These are phyloP conservation scores for Saccharomycopsis phalli DNA, from an alignment of 1,139 yeast genomes.

Conservation along the genomic window DNA sequence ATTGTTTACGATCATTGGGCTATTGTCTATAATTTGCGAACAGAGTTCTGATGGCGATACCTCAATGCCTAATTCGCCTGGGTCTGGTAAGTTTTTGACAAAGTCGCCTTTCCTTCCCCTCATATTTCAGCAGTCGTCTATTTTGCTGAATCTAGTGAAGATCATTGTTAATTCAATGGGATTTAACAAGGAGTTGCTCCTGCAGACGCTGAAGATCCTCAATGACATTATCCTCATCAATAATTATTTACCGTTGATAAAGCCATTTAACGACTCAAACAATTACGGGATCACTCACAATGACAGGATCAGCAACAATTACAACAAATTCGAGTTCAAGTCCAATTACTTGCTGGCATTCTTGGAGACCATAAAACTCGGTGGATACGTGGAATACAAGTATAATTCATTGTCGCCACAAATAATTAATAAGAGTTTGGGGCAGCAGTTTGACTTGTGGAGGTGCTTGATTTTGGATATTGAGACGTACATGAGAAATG, in stretches of 20 bases:
- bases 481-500: slow-evolving; percentile 20
- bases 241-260: slow-evolving; percentile 23
- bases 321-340: slow-evolving; percentile 21
- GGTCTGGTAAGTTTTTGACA: slow-evolving; percentile 17
- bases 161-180: slow-evolving; percentile 25
- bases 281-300: slow-evolving; percentile 22
- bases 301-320: slow-evolving; percentile 14
- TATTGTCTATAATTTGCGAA: slow-evolving; percentile 11
- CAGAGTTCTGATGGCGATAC: slow-evolving; percentile 14
- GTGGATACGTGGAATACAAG: slow-evolving; percentile 21
- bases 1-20: slow-evolving; percentile 7
- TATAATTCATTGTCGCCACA: background rate
- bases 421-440: background rate
- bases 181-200: slow-evolving; percentile 22
- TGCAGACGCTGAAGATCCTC: slow-evolving; percentile 23
- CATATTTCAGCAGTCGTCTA: slow-evolving; percentile 24
- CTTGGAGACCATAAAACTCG: slow-evolving; percentile 13
- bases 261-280: slow-evolving; percentile 26
- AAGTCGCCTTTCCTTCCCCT: slow-evolving; percentile 25
- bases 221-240: slow-evolving; percentile 25
- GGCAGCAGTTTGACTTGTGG: slow-evolving; percentile 20
- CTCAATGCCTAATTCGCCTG: slow-evolving; percentile 19
- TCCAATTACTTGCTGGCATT: slow-evolving; percentile 21
- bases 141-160: slow-evolving; percentile 23
- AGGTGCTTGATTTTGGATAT: slow-evolving; percentile 23